phyloP scores from a whole-genome alignment of 2,329 filamentous ascomycete genomes.

The Albophoma yamanashiensis region DNA sequence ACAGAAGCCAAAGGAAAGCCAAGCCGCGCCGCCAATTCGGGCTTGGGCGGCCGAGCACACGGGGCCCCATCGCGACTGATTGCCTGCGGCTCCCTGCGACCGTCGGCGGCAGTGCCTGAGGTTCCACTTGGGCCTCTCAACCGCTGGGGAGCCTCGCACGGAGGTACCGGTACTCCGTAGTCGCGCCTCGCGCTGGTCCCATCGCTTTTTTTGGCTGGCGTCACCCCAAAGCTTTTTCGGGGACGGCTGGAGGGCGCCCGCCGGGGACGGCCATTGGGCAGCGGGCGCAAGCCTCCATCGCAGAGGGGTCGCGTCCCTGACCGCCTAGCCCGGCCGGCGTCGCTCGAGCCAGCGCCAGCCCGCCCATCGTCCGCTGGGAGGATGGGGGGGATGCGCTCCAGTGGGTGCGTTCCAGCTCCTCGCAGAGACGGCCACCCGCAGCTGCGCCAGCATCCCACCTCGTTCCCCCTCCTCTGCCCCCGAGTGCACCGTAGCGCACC shows the following conservation, averaged over 20 bases:
- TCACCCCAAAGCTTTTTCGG: slow-evolving; percentile 10
- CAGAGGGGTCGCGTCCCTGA: background rate
- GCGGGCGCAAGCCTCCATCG: background rate
- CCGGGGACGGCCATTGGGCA: background rate
- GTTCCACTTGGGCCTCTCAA: background rate
- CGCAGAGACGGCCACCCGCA: background rate
- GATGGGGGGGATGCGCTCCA: background rate
- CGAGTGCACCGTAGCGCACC: slow-evolving; percentile 2
- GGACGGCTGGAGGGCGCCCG: background rate
- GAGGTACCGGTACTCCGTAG: background rate
- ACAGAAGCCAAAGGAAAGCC: background rate
- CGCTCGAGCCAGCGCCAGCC: background rate
- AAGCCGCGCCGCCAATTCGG: background rate
- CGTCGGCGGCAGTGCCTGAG: background rate
- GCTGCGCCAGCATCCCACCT: slow-evolving; percentile 1
- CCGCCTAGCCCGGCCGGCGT: background rate
- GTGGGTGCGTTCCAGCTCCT: background rate
- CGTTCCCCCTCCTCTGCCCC: slow-evolving; percentile 1
- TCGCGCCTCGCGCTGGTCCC: background rate
- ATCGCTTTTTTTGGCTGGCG: slow-evolving; percentile 3
- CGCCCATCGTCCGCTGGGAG: background rate
- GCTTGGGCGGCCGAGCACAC: background rate
- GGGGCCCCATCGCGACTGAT: background rate
- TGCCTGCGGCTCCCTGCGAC: background rate
- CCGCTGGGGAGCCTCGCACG: background rate